Evolutionary conservation across 306 rosid species (phyloP).

Genomic region (Gynostemma pentaphyllum): DNA sequence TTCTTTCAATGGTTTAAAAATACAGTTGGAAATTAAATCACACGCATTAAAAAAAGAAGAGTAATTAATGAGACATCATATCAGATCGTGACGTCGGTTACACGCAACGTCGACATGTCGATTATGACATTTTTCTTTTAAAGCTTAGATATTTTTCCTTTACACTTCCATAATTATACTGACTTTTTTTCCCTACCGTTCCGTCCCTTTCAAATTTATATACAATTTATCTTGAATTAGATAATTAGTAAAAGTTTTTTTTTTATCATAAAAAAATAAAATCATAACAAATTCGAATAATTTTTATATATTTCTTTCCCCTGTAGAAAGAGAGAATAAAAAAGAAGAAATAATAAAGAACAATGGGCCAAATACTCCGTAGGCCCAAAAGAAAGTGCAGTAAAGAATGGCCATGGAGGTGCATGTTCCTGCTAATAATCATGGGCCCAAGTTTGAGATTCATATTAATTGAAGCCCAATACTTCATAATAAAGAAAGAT

Average conservation of each 20-base stretch:
- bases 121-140: background rate
- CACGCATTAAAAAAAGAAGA: background rate
- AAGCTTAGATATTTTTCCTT: background rate
- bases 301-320: no score
- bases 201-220: no score
- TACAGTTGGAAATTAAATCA: background rate
- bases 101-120: background rate
- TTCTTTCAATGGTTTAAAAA: background rate
- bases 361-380: no score
- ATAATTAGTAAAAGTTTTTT: no score
- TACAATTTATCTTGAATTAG: no score
- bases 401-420: background rate
- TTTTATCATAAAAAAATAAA: no score
- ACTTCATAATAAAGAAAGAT: background rate
- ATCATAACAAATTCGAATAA: no score
- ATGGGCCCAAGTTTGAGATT: background rate
- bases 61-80: background rate
- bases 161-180: no score
- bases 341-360: no score
- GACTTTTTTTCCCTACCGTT: no score
- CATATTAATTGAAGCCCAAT: background rate
- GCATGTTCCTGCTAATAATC: background rate
- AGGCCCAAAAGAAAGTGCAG: background rate
- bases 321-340: no score
- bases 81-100: background rate